phyloP scores from a whole-genome alignment of 2,329 filamentous ascomycete species.

The Fusarium sp. region DNA sequence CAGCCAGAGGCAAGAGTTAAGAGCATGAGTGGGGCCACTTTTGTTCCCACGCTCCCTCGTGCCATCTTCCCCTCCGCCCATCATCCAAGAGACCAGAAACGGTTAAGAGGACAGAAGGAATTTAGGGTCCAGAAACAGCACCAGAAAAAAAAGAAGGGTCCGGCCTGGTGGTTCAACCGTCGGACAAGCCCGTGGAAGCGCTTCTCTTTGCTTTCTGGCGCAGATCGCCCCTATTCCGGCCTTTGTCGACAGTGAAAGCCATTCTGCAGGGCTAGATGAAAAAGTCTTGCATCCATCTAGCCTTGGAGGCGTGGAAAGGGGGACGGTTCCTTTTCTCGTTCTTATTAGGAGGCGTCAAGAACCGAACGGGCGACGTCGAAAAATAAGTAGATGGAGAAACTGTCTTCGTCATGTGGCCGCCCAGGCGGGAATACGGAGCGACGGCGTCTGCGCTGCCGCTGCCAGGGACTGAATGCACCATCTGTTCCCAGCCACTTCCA shows the following conservation, averaged over 20 bases:
- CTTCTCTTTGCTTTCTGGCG: constrained; percentile 1
- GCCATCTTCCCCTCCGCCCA: constrained; percentile 1
- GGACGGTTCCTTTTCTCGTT: not conserved
- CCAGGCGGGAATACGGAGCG: not conserved
- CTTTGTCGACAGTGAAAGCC: not conserved
- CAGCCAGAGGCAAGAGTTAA: not conserved
- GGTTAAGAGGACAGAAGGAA: not conserved
- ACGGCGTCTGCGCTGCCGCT: not conserved
- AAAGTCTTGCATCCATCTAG: not conserved
- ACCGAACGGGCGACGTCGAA: not conserved
- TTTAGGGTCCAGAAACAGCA: constrained; percentile 17
- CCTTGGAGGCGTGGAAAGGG: not conserved
- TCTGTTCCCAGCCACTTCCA: constrained; percentile 9
- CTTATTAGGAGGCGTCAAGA: not conserved
- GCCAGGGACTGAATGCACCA: constrained; percentile 10
- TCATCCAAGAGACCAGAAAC: not conserved
- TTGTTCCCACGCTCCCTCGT: not conserved
- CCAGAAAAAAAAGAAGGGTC: constrained; percentile 15
- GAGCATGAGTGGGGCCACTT: constrained; percentile 1
- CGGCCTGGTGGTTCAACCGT: constrained; percentile 30
- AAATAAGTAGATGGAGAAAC: constrained; percentile 1
- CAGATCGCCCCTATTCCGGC: constrained; percentile 15
- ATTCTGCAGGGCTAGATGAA: not conserved
- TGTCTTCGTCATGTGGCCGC: not conserved
- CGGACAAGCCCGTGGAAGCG: constrained; percentile 1